Base-by-base conservation (phyloP, 192 early-diverging fungal species). In the Pilobolus umbonatus region DNA sequence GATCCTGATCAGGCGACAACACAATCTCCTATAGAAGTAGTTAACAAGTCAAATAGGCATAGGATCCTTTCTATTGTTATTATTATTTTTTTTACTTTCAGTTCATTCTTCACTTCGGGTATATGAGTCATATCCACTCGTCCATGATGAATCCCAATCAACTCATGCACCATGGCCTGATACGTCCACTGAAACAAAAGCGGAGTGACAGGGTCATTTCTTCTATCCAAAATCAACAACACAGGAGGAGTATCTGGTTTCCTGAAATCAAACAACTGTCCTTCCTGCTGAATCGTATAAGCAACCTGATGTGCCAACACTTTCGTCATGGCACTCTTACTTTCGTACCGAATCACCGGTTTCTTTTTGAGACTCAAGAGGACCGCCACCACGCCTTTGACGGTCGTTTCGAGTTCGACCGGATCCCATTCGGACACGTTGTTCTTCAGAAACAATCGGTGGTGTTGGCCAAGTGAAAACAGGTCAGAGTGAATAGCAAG, bases 161-260 rank as follows among this genome's bases (percentile, higher is more conserved):
- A 74, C 58, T 98, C 96, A 69, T 99, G 91, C 7, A 97, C 89
- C 89, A 99, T 93, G 3, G 96, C 95, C 62, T 99, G 95, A 64
- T 99, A 99, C 4, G 94, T 99, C 96, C 96, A 99, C 65, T 96
- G 96, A 10, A 84, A 85, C 11, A 99, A 78, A 14, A 99, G 72
- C 10, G 96, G 95, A 0, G 94, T 98, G 2, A 98, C 87, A 1
- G 96, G 94, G 60, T 99, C 96, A 66, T 94, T 94, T 28, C 92
- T 81, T 29, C 96, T 88, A 71, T 99, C 96, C 45, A 99, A 62
- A 42, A 99, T 81, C 24, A 98, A 65, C 3, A 99, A 75, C 47
- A 95, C 83, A 5, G 93, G 95, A 1, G 94, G 85, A 17, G 90
- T 87, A 65, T 86, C 91, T 32, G 90, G 76, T 52, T 75, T 74